Base-by-base conservation (phyloP, 345 rosid species). In the Heritiera littoralis region DNA sequence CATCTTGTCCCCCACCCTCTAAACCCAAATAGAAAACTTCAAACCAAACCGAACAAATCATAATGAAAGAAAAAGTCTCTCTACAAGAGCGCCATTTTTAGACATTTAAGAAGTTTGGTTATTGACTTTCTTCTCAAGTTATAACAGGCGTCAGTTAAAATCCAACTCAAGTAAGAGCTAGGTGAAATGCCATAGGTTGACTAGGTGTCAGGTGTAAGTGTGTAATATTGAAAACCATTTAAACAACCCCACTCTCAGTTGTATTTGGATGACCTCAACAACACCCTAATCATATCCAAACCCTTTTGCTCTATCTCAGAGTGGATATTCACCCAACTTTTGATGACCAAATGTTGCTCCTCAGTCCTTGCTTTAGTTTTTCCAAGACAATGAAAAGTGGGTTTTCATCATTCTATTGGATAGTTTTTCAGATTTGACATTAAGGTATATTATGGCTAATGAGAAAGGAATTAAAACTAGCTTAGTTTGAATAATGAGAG, bases 211-310 rank as follows among this genome's bases (percentile, higher is more conserved):
- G 14, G 67, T 64, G n/a, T 5, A 10, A 35, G 51, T 67, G 9
- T 23, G 12, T 13, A 56, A 40, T 51, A n/a, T 55, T 56, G 48
- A 74, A 54, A 55, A 17, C 18, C 11, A 20, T 59, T 45, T n/a
- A n/a, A 43, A 54, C 7, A 75, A 59, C 40, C 40, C 58, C 45
- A 46, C 54, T 1, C 4, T 73, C 64, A 60, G 70, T 63, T 76
- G 78, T 76, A 76, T 63, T 63, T 76, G 41, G 23, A 61, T 63
- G 70, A 80, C 77, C 56, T 66, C n/a, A 80, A 63, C 2, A 45
- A 5, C 11, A 38, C 56, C 67, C 11, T 51, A 20, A 73, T 79
- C 66, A 64, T 73, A 28, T 20, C 52, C 41, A 7, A 30, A 8
- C 18, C 38, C 55, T 30, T 49, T 30, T 71, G 2, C 43, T 67